These are phyloP conservation scores for Pestalotiopsis sp. DNA, from an alignment of 2,329 filamentous ascomycete genomes.

Conservation along the genomic window DNA sequence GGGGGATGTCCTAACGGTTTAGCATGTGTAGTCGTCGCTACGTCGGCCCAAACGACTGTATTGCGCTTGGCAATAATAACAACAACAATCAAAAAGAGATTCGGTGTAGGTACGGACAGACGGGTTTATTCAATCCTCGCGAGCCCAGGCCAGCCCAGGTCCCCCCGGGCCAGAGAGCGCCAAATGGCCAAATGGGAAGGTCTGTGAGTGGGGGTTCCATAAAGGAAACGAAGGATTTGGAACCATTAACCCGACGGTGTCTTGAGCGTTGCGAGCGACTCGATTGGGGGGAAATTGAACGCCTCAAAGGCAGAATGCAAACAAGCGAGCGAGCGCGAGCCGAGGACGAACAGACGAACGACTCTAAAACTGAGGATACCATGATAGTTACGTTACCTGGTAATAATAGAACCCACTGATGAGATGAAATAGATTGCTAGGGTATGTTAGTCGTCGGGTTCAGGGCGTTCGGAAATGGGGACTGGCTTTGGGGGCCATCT, in stretches of 20 bases:
- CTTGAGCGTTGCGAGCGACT: neutral
- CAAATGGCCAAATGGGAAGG: neutral
- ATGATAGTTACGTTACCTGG: neutral
- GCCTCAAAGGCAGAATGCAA: neutral
- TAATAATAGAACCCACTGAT: neutral
- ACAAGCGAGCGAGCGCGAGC: slow-evolving; percentile 8
- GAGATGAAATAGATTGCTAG: too few species aligned
- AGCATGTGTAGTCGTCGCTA: neutral
- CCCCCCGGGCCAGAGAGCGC: neutral
- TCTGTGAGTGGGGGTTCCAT: neutral
- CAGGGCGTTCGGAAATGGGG: too few species aligned
- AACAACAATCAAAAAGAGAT: neutral
- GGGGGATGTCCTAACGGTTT: neutral
- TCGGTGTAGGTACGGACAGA: neutral
- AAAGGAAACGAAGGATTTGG: neutral
- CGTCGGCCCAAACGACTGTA: neutral
- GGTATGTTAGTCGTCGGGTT: too few species aligned
- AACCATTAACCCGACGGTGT: neutral
- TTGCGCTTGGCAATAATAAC: neutral
- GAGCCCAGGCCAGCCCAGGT: too few species aligned
- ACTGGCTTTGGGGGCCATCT: too few species aligned
- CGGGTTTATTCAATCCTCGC: neutral
- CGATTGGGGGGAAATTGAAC: neutral
- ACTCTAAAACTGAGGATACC: neutral
- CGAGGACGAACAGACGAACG: neutral